These are phyloP conservation scores for Camelina hispida DNA, from an alignment of 345 rosid species.

Conservation along the genomic window DNA sequence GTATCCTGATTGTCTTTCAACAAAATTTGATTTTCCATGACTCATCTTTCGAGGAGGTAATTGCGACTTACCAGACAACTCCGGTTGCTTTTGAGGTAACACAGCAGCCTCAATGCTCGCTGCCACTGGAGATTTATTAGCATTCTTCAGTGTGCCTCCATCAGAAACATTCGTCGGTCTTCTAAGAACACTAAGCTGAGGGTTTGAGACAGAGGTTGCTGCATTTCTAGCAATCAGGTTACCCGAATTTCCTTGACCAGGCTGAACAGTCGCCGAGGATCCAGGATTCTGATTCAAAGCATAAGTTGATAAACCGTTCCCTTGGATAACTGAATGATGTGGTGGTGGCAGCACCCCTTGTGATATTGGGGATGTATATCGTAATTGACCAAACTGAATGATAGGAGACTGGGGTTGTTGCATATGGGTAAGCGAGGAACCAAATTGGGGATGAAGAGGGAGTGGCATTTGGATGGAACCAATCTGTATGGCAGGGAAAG, in stretches of 20 bases:
- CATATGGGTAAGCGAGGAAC: slow-evolving; percentile 63
- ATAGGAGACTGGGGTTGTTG: slow-evolving; percentile 76
- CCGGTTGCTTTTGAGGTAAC: slow-evolving; percentile 53
- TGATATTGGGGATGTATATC: slow-evolving; percentile 78
- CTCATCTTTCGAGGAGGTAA: slow-evolving; percentile 48
- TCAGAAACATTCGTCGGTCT: slow-evolving; percentile 55
- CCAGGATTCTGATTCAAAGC: slow-evolving; percentile 59
- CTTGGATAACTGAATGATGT: slow-evolving; percentile 64
- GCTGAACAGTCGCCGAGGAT: slow-evolving; percentile 51
- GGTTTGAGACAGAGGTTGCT: slow-evolving; percentile 49
- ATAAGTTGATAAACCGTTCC: slow-evolving; percentile 52
- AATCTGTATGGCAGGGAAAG: slow-evolving; percentile 97
- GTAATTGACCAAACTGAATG: slow-evolving; percentile 92
- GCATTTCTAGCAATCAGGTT: slow-evolving; percentile 47
- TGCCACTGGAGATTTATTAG: slow-evolving; percentile 47
- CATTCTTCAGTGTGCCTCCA: slow-evolving; percentile 46
- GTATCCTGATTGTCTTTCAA: slow-evolving; percentile 53
- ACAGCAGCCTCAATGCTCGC: slow-evolving; percentile 44
- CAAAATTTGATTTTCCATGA: slow-evolving; percentile 47
- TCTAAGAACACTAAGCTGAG: slow-evolving; percentile 54
- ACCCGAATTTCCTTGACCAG: slow-evolving; percentile 50
- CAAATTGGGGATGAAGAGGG: slow-evolving; percentile 79
- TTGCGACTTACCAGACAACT: slow-evolving; percentile 47
- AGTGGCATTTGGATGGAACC: slow-evolving; percentile 99
- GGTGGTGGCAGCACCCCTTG: slow-evolving; percentile 73